Percentiles rank a stretch among this genome's conserved stretches.
Evolutionary conservation across 176 grass and related monocot genomes (phyloP).

Genomic region (Melocanna baccifera): DNA sequence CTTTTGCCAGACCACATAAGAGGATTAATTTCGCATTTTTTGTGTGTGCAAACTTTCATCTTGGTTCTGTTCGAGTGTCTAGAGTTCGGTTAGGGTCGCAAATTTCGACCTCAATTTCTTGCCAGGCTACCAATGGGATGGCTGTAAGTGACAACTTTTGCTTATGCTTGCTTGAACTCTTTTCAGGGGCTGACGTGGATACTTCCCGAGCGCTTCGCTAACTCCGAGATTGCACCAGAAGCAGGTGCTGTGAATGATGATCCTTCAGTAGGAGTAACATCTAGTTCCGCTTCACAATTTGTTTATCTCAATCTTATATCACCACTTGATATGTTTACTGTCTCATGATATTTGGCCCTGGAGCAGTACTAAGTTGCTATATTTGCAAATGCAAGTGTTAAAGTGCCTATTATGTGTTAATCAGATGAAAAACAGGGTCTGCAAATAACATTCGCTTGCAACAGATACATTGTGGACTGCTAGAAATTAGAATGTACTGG

Average conservation of each 20-base stretch:
- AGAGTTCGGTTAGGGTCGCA: background rate
- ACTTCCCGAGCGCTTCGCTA: conserved; percentile 88
- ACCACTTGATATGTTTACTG: background rate
- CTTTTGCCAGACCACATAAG: background rate
- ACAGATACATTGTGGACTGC: background rate
- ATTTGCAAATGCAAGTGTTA: background rate
- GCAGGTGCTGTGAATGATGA: conserved; percentile 58
- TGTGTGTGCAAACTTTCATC: background rate
- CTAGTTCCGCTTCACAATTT: background rate
- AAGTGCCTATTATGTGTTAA: background rate
- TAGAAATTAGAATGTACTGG: background rate
- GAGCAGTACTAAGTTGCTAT: background rate
- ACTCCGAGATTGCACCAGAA: conserved; percentile 90
- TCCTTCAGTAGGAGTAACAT: conserved; percentile 4
- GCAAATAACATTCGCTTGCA: background rate
- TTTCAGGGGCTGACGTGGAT: conserved; percentile 85
- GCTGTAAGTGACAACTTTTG: background rate
- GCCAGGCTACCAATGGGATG: background rate
- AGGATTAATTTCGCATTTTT: background rate
- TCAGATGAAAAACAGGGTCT: background rate
- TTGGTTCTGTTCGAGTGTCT: background rate
- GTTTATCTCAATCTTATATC: background rate
- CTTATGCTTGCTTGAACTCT: conserved; percentile 4
- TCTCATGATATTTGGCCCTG: background rate
- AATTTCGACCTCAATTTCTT: background rate